These are phyloP conservation scores for Yamadazyma dushanensis DNA, from an alignment of 1,139 yeast genomes.

Conservation along the genomic window DNA sequence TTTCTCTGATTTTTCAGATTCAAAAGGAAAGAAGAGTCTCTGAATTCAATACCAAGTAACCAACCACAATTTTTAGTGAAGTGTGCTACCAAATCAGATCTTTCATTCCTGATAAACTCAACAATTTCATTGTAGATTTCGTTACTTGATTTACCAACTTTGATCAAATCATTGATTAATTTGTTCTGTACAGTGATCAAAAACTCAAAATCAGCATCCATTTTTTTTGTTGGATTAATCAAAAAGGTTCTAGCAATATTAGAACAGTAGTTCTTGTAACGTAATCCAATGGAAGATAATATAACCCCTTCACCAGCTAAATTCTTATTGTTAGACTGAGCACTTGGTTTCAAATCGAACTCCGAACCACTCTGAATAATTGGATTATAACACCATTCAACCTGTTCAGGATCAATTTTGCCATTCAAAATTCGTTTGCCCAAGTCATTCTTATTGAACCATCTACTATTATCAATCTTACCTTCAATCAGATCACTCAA, in stretches of 20 bases:
- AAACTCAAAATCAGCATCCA: slow-evolving; percentile 79
- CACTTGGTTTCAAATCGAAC: slow-evolving; percentile 83
- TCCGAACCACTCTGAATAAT: slow-evolving; percentile 87
- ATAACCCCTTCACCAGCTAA: slow-evolving; percentile 80
- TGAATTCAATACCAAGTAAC: slow-evolving; percentile 86
- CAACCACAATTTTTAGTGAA: slow-evolving; percentile 87
- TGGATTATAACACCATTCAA: slow-evolving; percentile 96
- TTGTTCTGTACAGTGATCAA: slow-evolving; percentile 67
- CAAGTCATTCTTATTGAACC: slow-evolving; percentile 61
- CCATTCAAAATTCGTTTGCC: slow-evolving; percentile 55
- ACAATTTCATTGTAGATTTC: slow-evolving; percentile 67
- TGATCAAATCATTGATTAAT: slow-evolving; percentile 53
- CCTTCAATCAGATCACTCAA: slow-evolving; percentile 77
- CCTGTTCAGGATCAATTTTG: slow-evolving; percentile 62
- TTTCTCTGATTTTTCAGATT: slow-evolving; percentile 72
- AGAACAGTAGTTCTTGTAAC: slow-evolving; percentile 89
- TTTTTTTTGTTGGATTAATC: slow-evolving; percentile 82
- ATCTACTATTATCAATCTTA: slow-evolving; percentile 75
- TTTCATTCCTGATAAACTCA: slow-evolving; percentile 54
- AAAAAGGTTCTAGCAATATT: slow-evolving; percentile 85
- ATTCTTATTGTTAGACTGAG: slow-evolving; percentile 66
- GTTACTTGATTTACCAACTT: slow-evolving; percentile 66
- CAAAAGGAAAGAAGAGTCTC: slow-evolving; percentile 75
- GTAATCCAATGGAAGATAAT: slow-evolving; percentile 77
- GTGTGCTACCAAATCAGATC: slow-evolving; percentile 62